Base-by-base conservation (phyloP, 306 rosid species). In the Ormosia semicastrata region DNA sequence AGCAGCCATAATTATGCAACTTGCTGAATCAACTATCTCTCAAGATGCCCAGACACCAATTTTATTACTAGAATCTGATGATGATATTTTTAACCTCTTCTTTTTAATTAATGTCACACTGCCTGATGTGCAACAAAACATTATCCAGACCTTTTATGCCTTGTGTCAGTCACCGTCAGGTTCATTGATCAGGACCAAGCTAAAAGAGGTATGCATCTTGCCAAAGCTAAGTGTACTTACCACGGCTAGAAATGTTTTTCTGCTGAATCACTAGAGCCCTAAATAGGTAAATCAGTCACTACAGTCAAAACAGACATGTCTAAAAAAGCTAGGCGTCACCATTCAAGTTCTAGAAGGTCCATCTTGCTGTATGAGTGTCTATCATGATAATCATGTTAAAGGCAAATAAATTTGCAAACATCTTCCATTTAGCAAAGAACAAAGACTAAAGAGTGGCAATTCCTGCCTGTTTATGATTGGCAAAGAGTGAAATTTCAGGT, bases 151-250 rank as follows among this genome's bases (percentile, higher is more conserved):
- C 78, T 92, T 92, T 84, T 83, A 86, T 63, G 79, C 85, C 82
- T 84, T 94, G 82, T 92, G 97, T 82, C 95, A 87, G 63, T 84
- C 94, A 75, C 81, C 88, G 14, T 88, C 89, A 0, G 76, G 93
- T 80, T 39, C 88, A 70, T 69, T 57, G 44, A 88, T 92, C 87
- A 94, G 84, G 86, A 41, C 86, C 85, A 92, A 84, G 79, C 83
- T 94, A 66, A 75, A 71, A 24, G 84, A 92, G 98, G 98, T 94
- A 86, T 59, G 76, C 49, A 66, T 85, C 66, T 70, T 58, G 73
- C 69, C 41, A 14, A 60, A 71, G 46, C 63, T 75, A 34, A 69
- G 3, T 70, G 15, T 47, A 76, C 73, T 81, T 66, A 59, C 17
- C 66, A 49, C 17, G 56, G 15, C 43, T 39, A 77, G 15, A 68